Base-by-base conservation (phyloP, 352 stramenopile genomes). In the Albugo candida region DNA sequence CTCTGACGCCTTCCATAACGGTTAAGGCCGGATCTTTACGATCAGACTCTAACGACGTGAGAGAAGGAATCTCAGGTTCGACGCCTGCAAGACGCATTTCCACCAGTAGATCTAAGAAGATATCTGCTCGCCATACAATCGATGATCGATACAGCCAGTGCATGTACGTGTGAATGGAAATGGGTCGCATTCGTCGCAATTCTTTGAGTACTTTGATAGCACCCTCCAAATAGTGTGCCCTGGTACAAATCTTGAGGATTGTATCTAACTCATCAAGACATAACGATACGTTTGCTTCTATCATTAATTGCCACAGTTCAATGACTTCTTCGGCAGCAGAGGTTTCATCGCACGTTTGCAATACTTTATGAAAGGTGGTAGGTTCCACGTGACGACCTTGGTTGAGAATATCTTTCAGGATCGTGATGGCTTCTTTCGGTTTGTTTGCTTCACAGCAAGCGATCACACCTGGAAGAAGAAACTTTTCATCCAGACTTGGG, bases 1-100 rank as follows among this genome's bases (percentile, higher is more conserved):
- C 77, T 16, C 77, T 73, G 24, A 89, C 77, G 19, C 77, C 77
- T 55, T 89, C 77, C 77, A 89, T 89, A n/a, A 89, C 77, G 0
- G 77, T 89, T 56, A 89, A 45, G 11, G 77, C 77, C 35, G 67
- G 70, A 51, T 89, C 77, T 49, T 81, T 83, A n/a, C 77, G 74
- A 11, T 75, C 77, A 0, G 73, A 82, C 56, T 89, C 77, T 12
- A 89, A 67, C 41, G 77, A 89, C 16, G 77, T 89, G 42, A 89
- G 63, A 38, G 77, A 89, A 53, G 66, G 70, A 48, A 89, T 89
- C 50, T 82, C 70, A 0, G 77, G 77, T 51, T 89, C 77, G 8
- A 86, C 70, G 37, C 70, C 64, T 8, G 74, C 77, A 1, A 89
- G 60, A 16, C 77, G 66, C 77, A 89, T 89, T 54, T 89, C 77